Evolutionary conservation across 306 rosid species (phyloP).

Genomic region (Delonix regia): DNA sequence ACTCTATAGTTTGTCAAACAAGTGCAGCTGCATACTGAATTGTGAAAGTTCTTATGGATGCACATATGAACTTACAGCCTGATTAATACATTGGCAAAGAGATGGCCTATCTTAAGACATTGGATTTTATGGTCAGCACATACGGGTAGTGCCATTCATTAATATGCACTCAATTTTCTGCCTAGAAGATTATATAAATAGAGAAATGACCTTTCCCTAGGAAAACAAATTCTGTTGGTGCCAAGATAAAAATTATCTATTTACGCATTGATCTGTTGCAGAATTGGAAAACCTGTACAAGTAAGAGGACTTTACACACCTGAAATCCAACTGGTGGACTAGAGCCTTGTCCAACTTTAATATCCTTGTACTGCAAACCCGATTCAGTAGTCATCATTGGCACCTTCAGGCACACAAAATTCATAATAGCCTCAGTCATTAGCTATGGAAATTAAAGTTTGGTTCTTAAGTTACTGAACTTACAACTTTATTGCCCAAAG

Average conservation of each 20-base stretch:
- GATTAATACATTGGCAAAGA: not conserved
- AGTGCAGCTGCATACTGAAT: conserved; percentile 23
- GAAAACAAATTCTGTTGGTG: conserved; percentile 20
- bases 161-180: conserved; percentile 2
- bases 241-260: conserved; percentile 1
- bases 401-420: conserved; percentile 55
- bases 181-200: conserved; percentile 11
- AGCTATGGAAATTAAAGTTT: conserved; percentile 30
- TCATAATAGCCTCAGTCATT: conserved; percentile 23
- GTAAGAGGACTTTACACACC: conserved; percentile 56
- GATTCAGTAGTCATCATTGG: conserved; percentile 86
- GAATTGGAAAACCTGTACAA: conserved; percentile 18
- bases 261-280: conserved; percentile 12
- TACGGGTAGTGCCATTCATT: not conserved
- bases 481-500: not conserved
- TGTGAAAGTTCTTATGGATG: not conserved
- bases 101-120: conserved; percentile 8
- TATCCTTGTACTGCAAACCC: conserved; percentile 93
- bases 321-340: conserved; percentile 94
- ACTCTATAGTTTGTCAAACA: conserved; percentile 1
- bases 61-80: not conserved
- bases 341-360: conserved; percentile 85
- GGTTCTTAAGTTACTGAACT: not conserved
- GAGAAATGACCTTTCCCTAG: not conserved
- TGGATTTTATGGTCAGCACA: not conserved